These are phyloP conservation scores for Aspergillus fructus DNA, from an alignment of 2,329 filamentous ascomycete species.

Conservation along the genomic window DNA sequence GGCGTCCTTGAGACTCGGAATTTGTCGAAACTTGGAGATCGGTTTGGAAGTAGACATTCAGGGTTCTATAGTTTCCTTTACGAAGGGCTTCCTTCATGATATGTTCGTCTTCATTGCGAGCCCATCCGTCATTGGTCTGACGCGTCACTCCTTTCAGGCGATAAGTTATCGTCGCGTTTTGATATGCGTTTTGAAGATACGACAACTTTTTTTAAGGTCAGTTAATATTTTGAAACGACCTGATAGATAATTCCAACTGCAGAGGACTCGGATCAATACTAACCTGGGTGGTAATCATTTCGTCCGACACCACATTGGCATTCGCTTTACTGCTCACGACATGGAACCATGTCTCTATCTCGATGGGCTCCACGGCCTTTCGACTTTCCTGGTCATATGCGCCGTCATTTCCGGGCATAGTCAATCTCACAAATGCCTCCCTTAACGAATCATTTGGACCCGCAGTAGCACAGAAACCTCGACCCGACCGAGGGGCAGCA, in stretches of 20 bases:
- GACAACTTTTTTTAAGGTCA: slow-evolving; percentile 22
- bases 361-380: slow-evolving; percentile 25
- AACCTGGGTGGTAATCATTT: slow-evolving; percentile 38
- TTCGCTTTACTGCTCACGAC: slow-evolving; percentile 37
- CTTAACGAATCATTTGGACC: slow-evolving; percentile 28
- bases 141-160: slow-evolving; percentile 50
- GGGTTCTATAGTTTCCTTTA: slow-evolving; percentile 52
- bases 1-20: slow-evolving; percentile 23
- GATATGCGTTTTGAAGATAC: slow-evolving; percentile 49
- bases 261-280: slow-evolving; percentile 4
- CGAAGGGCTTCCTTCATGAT: slow-evolving; percentile 56
- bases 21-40: slow-evolving; percentile 42
- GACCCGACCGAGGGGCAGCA: slow-evolving; percentile 16
- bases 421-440: slow-evolving; percentile 26
- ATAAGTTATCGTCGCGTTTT: slow-evolving; percentile 49
- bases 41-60: slow-evolving; percentile 63
- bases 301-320: slow-evolving; percentile 28
- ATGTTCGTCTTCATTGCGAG: slow-evolving; percentile 48
- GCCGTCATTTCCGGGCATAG: slow-evolving; percentile 13
- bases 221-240: neutral
- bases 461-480: slow-evolving; percentile 33
- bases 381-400: slow-evolving; percentile 19
- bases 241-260: neutral
- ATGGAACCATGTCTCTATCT: slow-evolving; percentile 46
- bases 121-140: slow-evolving; percentile 57